A percentile compares a stretch with the other conserved stretches of the same genome.
These are phyloP conservation scores for Bipolaris victoriae DNA, from an alignment of 2,329 filamentous ascomycete genomes.

Conservation along the genomic window DNA sequence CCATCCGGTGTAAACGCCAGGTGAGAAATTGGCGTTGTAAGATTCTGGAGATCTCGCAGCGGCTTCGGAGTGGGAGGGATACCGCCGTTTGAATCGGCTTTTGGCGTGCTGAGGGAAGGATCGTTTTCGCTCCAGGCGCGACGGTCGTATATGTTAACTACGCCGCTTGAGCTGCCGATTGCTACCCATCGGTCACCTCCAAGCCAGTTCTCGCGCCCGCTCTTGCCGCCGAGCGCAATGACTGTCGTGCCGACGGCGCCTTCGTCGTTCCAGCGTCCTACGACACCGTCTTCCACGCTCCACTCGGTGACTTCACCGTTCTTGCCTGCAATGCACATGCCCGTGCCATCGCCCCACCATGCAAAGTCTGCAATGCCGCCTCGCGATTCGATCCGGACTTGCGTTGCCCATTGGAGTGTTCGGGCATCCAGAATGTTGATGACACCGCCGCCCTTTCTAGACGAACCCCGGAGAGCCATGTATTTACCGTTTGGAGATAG, in stretches of 20 bases:
- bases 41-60: slow-evolving; percentile 76
- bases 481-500: slow-evolving; percentile 85
- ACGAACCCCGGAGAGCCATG: slow-evolving; percentile 80
- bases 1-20: slow-evolving; percentile 86
- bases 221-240: slow-evolving; percentile 75
- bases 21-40: slow-evolving; percentile 82
- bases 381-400: slow-evolving; percentile 79
- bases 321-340: slow-evolving; percentile 81
- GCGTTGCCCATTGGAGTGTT: slow-evolving; percentile 86
- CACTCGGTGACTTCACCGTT: slow-evolving; percentile 93
- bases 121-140: slow-evolving; percentile 61
- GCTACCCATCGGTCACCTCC: slow-evolving; percentile 90
- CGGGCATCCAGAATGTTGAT: slow-evolving; percentile 82
- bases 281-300: slow-evolving; percentile 71
- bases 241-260: slow-evolving; percentile 86
- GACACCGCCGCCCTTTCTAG: slow-evolving; percentile 83
- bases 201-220: slow-evolving; percentile 64
- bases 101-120: slow-evolving; percentile 12
- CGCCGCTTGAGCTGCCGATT: slow-evolving; percentile 82
- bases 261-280: slow-evolving; percentile 88
- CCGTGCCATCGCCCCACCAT: slow-evolving; percentile 88
- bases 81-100: slow-evolving; percentile 47
- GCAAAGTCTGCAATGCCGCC: slow-evolving; percentile 88
- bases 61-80: slow-evolving; percentile 75
- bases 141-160: slow-evolving; percentile 93